phyloP scores from a whole-genome alignment of 257 asterid species.

The Plectranthus barbatus region DNA sequence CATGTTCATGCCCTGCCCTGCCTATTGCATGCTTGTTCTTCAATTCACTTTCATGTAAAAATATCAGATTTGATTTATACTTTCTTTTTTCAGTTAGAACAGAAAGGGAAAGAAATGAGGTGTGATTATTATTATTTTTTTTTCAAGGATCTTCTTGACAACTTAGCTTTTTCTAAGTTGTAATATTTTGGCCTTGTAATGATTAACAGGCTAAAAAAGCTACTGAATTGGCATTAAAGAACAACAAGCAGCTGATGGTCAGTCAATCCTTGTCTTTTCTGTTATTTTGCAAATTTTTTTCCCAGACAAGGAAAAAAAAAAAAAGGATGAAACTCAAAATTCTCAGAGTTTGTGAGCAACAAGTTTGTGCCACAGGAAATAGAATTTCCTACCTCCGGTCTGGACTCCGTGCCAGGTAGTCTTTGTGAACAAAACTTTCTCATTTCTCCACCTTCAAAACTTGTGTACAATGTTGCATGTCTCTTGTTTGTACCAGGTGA shows the following conservation, averaged over 20 bases:
- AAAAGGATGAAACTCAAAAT: constrained; percentile 21
- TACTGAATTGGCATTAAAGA: constrained; percentile 54
- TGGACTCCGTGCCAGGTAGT: constrained; percentile 84
- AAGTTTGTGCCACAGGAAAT: constrained; percentile 88
- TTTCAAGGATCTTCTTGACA: no score
- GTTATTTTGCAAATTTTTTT: background rate
- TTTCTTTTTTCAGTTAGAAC: no score
- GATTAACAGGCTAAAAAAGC: constrained; percentile 71
- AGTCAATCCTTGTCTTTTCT: constrained; percentile 18
- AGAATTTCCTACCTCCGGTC: constrained; percentile 88
- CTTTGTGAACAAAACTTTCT: background rate
- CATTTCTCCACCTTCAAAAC: background rate
- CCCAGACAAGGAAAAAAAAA: constrained; percentile 13
- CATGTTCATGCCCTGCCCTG: no score
- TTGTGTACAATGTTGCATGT: background rate
- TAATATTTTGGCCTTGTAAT: background rate
- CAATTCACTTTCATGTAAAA: no score
- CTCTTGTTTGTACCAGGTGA: constrained; percentile 47
- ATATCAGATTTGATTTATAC: no score
- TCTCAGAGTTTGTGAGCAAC: constrained; percentile 61
- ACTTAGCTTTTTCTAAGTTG: no score
- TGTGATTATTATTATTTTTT: no score
- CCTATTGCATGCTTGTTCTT: no score
- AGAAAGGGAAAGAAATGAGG: no score
- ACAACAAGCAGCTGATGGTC: constrained; percentile 72